Conservation (phyloP, 2,329 filamentous ascomycete genomes). For the Pyricularia sp. region DNA sequence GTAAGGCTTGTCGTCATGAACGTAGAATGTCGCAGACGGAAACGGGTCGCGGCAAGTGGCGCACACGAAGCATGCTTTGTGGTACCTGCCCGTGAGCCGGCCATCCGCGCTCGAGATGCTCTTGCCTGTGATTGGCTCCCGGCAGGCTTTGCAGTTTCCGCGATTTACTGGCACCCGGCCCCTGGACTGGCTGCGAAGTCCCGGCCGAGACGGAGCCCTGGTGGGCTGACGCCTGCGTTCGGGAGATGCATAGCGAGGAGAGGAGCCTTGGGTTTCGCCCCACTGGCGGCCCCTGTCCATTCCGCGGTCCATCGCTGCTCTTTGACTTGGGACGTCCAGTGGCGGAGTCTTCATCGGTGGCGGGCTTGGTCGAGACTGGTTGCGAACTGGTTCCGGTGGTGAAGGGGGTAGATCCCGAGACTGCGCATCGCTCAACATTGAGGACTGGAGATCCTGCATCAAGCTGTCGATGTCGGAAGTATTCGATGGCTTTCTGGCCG, state of each 20-base stretch:
- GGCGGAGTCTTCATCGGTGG: slow-evolving; percentile 13
- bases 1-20: slow-evolving; percentile 77
- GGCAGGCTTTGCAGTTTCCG: slow-evolving; percentile 77
- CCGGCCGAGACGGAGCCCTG: slow-evolving; percentile 11
- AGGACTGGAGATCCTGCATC: slow-evolving; percentile 46
- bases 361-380: slow-evolving; percentile 1
- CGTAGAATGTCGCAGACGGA: slow-evolving; percentile 83
- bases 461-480: slow-evolving; percentile 38
- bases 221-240: not conserved
- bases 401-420: not conserved
- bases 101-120: slow-evolving; percentile 92
- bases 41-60: slow-evolving; percentile 75
- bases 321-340: slow-evolving; percentile 7
- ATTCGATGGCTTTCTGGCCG: slow-evolving; percentile 28
- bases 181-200: slow-evolving; percentile 28
- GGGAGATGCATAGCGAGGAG: slow-evolving; percentile 5
- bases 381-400: not conserved
- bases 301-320: not conserved
- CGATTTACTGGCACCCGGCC: slow-evolving; percentile 36
- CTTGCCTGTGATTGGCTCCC: slow-evolving; percentile 71
- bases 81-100: slow-evolving; percentile 83
- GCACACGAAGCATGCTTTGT: slow-evolving; percentile 93
- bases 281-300: not conserved
- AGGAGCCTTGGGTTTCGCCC: not conserved
- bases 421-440: slow-evolving; percentile 24